Conservation (phyloP, 1,139 yeast species). For the Zygoascus sp. region DNA sequence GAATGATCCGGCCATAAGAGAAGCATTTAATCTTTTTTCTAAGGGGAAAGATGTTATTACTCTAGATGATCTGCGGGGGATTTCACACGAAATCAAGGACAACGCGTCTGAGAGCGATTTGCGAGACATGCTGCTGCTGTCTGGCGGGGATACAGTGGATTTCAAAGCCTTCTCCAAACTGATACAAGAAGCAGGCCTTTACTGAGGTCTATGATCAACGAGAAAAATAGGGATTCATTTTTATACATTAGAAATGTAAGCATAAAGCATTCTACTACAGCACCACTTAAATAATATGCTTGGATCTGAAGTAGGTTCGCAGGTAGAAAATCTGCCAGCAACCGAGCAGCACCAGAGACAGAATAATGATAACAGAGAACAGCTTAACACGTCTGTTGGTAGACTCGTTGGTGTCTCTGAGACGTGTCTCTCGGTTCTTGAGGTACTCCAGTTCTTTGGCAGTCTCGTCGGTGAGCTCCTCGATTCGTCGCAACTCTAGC, state of each 20-base stretch:
- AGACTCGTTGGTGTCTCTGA: conserved; percentile 95
- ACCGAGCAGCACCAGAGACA: conserved; percentile 72
- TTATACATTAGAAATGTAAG: not conserved
- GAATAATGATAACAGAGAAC: conserved; percentile 66
- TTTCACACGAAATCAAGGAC: conserved; percentile 31
- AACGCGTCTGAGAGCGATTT: conserved; percentile 31
- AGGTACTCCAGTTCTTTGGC: conserved; percentile 73
- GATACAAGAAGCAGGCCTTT: conserved; percentile 21
- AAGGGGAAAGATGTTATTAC: conserved; percentile 25
- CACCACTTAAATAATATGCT: conserved; percentile 67
- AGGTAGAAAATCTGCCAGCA: conserved; percentile 89
- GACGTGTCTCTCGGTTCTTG: conserved; percentile 79
- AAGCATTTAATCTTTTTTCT: conserved; percentile 29
- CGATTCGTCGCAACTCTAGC: conserved; percentile 76
- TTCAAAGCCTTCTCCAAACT: conserved; percentile 23
- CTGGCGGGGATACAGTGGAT: conserved; percentile 22
- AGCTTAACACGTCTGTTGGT: conserved; percentile 78
- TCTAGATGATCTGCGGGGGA: conserved; percentile 25
- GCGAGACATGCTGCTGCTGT: conserved; percentile 31
- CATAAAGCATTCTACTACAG: not conserved
- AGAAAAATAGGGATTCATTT: not conserved
- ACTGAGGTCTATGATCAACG: not conserved
- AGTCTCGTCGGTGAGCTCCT: conserved; percentile 79
- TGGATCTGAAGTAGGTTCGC: conserved; percentile 88
- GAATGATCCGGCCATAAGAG: conserved; percentile 16